phyloP scores from a whole-genome alignment of 345 rosid species.

The Aegle marmelos region DNA sequence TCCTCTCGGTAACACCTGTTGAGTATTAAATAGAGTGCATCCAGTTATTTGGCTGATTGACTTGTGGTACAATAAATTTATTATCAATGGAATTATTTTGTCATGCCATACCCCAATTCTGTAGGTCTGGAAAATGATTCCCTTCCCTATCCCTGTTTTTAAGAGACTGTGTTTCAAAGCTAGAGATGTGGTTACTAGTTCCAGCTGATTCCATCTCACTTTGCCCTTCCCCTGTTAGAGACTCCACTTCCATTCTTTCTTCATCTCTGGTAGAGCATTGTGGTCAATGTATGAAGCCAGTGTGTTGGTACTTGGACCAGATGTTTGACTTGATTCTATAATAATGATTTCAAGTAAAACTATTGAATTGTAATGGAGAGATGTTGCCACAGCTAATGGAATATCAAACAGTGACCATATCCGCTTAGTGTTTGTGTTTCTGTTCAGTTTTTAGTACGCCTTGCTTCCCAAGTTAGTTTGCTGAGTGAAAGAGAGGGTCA shows the following conservation, averaged over 20 bases:
- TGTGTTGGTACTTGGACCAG: neutral
- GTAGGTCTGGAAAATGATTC: neutral
- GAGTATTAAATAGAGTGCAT: neutral
- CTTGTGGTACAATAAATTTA: neutral
- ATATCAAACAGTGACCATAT: neutral
- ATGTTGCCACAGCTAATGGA: neutral
- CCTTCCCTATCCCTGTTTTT: neutral
- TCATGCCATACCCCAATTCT: neutral
- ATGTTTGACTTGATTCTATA: neutral
- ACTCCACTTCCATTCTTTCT: neutral
- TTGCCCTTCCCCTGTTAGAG: neutral
- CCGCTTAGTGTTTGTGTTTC: neutral
- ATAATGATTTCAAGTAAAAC: neutral
- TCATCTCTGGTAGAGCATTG: neutral
- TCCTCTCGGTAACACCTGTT: slow-evolving; percentile 3
- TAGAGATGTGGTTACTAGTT: neutral
- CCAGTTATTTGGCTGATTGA: neutral
- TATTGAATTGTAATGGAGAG: neutral
- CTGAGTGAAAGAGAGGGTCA: neutral
- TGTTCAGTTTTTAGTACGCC: neutral
- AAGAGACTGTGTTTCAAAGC: neutral
- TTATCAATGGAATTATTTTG: neutral
- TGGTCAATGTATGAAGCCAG: neutral
- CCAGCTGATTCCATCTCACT: neutral
- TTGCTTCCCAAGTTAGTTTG: neutral